phyloP scores from a whole-genome alignment of 2,329 filamentous ascomycete genomes.

The Cytospora leucostoma region DNA sequence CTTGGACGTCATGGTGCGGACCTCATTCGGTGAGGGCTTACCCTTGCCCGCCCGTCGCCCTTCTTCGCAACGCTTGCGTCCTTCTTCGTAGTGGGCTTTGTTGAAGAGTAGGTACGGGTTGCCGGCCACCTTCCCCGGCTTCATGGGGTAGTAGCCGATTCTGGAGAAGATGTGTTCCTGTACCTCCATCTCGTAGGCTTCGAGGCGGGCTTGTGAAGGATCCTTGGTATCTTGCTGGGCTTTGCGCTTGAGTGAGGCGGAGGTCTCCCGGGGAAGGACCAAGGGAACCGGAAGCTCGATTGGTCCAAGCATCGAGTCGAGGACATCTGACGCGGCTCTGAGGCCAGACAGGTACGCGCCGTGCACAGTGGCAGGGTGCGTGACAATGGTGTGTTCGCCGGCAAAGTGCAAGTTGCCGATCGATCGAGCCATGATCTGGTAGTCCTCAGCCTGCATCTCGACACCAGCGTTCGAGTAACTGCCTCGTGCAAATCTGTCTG shows the following conservation, averaged over 20 bases:
- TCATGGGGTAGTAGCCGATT: constrained; percentile 74
- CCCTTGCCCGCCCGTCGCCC: constrained; percentile 65
- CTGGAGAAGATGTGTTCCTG: constrained; percentile 53
- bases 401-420: constrained; percentile 92
- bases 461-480: constrained; percentile 95
- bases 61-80: constrained; percentile 62
- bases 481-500: constrained; percentile 86
- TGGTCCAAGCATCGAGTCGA: constrained; percentile 78
- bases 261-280: constrained; percentile 63
- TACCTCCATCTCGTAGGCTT: constrained; percentile 58
- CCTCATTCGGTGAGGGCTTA: constrained; percentile 73
- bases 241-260: constrained; percentile 57
- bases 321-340: constrained; percentile 82
- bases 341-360: constrained; percentile 94
- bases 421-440: constrained; percentile 83
- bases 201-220: constrained; percentile 53
- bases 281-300: constrained; percentile 77
- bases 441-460: constrained; percentile 80
- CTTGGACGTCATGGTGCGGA: constrained; percentile 80
- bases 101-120: constrained; percentile 92
- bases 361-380: constrained; percentile 94
- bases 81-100: constrained; percentile 71
- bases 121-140: constrained; percentile 70
- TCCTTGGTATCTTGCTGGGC: constrained; percentile 46
- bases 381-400: constrained; percentile 93